Percentiles rank a stretch among this genome's conserved stretches.
These are phyloP conservation scores for Exophiala alcalophila DNA, from an alignment of 2,329 filamentous ascomycete genomes.

Conservation along the genomic window DNA sequence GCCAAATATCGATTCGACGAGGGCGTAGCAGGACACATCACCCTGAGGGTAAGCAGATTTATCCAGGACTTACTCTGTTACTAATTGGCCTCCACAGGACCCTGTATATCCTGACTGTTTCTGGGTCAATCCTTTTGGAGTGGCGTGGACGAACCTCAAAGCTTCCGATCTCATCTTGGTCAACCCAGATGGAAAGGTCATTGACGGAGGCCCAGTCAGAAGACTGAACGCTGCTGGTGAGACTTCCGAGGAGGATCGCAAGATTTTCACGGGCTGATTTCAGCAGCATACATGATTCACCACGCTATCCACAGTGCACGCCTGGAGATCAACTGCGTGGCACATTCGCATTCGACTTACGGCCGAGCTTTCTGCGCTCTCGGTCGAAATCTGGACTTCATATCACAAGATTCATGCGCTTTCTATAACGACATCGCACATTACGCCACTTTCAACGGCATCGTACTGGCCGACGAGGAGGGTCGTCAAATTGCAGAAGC, in stretches of 20 bases:
- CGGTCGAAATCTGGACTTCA: conserved; percentile 45
- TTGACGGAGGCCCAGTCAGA: conserved; percentile 57
- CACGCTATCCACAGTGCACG: conserved; percentile 53
- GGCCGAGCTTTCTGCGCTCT: conserved; percentile 45
- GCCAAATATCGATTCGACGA: conserved; percentile 49
- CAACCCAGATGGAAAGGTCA: conserved; percentile 58
- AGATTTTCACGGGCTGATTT: background rate
- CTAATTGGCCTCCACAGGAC: conserved; percentile 34
- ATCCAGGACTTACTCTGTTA: background rate
- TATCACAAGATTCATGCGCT: conserved; percentile 46
- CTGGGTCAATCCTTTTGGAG: conserved; percentile 40
- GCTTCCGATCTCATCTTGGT: conserved; percentile 55
- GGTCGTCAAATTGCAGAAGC: conserved; percentile 37
- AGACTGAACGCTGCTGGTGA: conserved; percentile 49
- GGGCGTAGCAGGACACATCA: conserved; percentile 57
- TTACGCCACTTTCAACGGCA: conserved; percentile 33
- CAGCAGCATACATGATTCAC: conserved; percentile 44
- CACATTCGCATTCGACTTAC: conserved; percentile 55
- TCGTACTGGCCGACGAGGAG: conserved; percentile 40
- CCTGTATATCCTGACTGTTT: conserved; percentile 53
- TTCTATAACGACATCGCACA: conserved; percentile 38
- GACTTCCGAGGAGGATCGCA: no score
- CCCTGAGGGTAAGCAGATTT: conserved; percentile 37
- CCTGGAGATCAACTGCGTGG: conserved; percentile 54
- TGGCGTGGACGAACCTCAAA: conserved; percentile 42